Conservation (phyloP, 2,329 filamentous ascomycete species). For the Colletotrichum truncatum region DNA sequence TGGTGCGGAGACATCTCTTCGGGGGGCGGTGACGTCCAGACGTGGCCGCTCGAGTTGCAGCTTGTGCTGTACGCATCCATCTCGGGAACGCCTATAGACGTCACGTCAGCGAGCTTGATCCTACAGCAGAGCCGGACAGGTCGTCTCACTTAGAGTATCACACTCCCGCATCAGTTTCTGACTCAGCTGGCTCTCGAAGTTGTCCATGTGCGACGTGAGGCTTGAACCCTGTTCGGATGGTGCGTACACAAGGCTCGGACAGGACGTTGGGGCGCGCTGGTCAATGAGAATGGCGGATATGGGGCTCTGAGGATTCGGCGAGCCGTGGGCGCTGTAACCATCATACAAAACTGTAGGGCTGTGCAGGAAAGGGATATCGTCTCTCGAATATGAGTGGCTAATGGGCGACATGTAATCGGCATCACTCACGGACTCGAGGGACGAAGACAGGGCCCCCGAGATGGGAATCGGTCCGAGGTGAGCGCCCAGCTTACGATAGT, state of each 20-base stretch:
- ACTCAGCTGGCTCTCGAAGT: conserved; percentile 64
- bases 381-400: conserved; percentile 63
- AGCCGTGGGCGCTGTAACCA: conserved; percentile 60
- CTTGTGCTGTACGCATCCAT: conserved; percentile 62
- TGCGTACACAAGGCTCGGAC: conserved; percentile 69
- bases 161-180: conserved; percentile 64
- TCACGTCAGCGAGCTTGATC: conserved; percentile 34
- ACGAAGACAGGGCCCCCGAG: conserved; percentile 60
- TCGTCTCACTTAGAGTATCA: conserved; percentile 62
- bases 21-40: conserved; percentile 56
- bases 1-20: conserved; percentile 56
- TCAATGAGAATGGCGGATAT: conserved; percentile 64
- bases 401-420: conserved; percentile 71
- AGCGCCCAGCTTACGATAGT: conserved; percentile 53
- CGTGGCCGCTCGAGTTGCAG: conserved; percentile 55
- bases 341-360: conserved; percentile 66
- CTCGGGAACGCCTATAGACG: conserved; percentile 58
- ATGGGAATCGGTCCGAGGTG: conserved; percentile 51
- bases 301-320: conserved; percentile 65
- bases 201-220: conserved; percentile 67
- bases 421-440: conserved; percentile 69
- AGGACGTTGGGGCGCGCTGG: conserved; percentile 65
- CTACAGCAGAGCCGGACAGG: conserved; percentile 31
- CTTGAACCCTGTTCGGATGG: conserved; percentile 69
- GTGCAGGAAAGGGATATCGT: conserved; percentile 59